These are phyloP conservation scores for Bifiguratus adelaidae DNA, from an alignment of 192 early-diverging fungal genomes.

Conservation along the genomic window DNA sequence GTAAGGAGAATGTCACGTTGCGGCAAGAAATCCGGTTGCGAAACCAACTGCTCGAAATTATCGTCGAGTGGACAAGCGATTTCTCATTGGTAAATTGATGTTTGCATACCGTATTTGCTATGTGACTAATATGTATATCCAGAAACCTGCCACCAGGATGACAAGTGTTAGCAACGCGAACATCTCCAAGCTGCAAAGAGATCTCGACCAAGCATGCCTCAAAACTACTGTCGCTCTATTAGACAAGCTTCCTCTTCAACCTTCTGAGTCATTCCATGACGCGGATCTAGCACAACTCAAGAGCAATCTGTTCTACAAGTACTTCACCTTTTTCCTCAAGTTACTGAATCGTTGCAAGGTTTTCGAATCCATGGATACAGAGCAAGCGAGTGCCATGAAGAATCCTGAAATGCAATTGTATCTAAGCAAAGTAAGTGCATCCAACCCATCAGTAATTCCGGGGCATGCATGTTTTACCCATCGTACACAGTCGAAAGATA, in stretches of 20 bases:
- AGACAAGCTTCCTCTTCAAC: conserved; percentile 61
- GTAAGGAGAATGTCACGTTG: conserved; percentile 60
- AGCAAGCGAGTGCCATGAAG: too few relatives aligned
- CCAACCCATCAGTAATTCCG: too few relatives aligned
- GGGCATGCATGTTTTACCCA: too few relatives aligned
- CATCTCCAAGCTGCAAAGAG: conserved; percentile 52
- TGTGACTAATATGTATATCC: neutral
- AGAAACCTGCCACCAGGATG: too few relatives aligned
- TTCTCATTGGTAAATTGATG: conserved; percentile 37
- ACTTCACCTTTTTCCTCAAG: conserved; percentile 71
- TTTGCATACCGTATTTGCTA: neutral
- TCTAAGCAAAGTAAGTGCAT: too few relatives aligned
- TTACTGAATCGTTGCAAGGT: conserved; percentile 53
- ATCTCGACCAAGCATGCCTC: conserved; percentile 69
- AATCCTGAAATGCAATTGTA: too few relatives aligned
- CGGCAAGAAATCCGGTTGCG: conserved; percentile 63
- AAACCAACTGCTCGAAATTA: conserved; percentile 57
- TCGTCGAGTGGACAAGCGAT: conserved; percentile 74
- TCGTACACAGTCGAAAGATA: conserved; percentile 42
- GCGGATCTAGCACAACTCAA: conserved; percentile 50
- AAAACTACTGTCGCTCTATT: conserved; percentile 63
- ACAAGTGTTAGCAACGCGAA: neutral
- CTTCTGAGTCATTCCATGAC: conserved; percentile 44
- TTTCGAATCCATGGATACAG: too few relatives aligned
- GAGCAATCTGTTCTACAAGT: conserved; percentile 53